Conservation (phyloP, 2,329 filamentous ascomycete genomes). For the Fragosphaeria purpurea region DNA sequence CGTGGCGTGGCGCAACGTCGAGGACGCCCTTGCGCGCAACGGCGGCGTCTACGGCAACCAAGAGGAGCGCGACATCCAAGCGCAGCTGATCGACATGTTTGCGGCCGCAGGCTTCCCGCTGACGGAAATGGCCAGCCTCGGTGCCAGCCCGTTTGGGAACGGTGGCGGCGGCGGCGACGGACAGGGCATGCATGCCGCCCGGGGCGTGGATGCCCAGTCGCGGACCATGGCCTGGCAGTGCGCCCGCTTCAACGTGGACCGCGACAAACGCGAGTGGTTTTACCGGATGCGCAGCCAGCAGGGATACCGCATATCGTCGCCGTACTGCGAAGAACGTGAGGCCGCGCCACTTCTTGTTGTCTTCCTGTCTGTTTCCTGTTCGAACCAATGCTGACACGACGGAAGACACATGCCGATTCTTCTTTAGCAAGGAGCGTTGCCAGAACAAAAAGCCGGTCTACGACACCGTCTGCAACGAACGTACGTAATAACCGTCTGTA, state of each 20-base stretch:
- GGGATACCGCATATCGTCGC: neutral
- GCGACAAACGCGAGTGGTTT: slow-evolving; percentile 4
- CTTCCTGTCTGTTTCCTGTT: neutral
- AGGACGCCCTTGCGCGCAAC: neutral
- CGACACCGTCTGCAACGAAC: slow-evolving; percentile 6
- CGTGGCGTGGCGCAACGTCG: slow-evolving; percentile 3
- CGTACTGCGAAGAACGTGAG: slow-evolving; percentile 3
- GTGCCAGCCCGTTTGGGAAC: too few species aligned
- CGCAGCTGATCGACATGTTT: slow-evolving; percentile 3
- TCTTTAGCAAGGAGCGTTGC: slow-evolving; percentile 6
- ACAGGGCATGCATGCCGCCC: neutral
- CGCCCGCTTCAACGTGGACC: neutral
- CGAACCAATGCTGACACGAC: neutral
- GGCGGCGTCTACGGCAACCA: slow-evolving; percentile 2
- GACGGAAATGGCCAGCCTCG: neutral
- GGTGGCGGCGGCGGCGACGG: too few species aligned
- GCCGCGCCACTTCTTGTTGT: neutral
- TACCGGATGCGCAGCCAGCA: neutral
- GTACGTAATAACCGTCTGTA: neutral
- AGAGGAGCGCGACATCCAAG: slow-evolving; percentile 4
- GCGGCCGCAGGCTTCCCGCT: neutral
- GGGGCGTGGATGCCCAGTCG: neutral
- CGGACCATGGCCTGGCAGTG: slow-evolving; percentile 2
- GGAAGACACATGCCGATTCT: slow-evolving; percentile 11
- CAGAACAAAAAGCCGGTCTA: neutral